Conservation (phyloP, 139 green algal genomes). For the Volvox reticuliferus region DNA sequence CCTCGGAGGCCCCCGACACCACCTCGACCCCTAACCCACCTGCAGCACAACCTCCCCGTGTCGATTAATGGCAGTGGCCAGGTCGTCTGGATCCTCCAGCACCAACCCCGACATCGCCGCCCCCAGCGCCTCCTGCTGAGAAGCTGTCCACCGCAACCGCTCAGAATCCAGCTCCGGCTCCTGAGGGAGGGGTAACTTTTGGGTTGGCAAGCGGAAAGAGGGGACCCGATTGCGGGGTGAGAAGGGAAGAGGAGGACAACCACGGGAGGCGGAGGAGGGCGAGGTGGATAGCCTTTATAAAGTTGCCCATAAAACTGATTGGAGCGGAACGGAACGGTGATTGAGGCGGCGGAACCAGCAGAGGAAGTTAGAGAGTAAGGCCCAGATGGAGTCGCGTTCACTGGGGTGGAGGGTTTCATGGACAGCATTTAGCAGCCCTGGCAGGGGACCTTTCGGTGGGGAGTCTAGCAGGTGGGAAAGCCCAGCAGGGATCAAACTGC, state of each 20-base stretch:
- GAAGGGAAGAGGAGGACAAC: neutral
- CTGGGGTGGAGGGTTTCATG: no score
- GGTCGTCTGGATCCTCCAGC: constrained; percentile 25
- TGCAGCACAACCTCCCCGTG: constrained; percentile 41
- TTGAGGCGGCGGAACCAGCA: no score
- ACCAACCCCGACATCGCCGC: neutral
- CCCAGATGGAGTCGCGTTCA: no score
- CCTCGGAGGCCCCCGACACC: neutral
- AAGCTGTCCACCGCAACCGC: neutral
- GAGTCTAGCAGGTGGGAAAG: neutral
- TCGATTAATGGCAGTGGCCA: constrained; percentile 24
- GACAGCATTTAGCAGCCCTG: no score
- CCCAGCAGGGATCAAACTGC: neutral
- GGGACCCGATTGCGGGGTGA: neutral
- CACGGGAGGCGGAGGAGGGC: neutral
- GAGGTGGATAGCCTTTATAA: no score
- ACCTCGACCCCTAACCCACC: neutral
- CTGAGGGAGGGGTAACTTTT: neutral
- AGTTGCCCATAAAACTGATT: no score
- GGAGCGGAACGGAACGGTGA: no score
- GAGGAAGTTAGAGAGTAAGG: no score
- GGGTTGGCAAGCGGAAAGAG: no score
- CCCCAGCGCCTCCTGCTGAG: neutral
- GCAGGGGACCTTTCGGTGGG: neutral
- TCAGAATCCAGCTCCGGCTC: constrained; percentile 24